Evolutionary conservation across 306 rosid genomes (phyloP), one percentile per base, ranked within the genome.

Genomic region (Cicer cuneatum): DNA sequence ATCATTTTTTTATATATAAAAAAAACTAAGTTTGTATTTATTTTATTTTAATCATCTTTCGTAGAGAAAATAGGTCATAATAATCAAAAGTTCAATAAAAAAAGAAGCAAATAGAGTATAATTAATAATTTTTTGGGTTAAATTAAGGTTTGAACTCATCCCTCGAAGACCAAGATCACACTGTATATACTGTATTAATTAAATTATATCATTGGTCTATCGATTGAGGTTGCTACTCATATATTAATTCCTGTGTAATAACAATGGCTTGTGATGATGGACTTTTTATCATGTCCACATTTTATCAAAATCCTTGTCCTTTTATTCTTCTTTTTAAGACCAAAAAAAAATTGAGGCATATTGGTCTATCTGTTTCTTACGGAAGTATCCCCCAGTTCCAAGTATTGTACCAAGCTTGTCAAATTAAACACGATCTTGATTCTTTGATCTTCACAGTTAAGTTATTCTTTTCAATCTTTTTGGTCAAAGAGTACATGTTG

Each of bases 391-490:
- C 7, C 37, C 9, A 19, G 37, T 54, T 54, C 5, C n/a, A 54
- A 54, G 33, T 19, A 16, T 54, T 54, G 37, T 10, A 29, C 35
- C 52, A 24, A 52, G 79, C 76, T 60, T 77, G 63, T 77, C 21
- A 72, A 67, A 61, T 45, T 45, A 73, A 74, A 78, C 40, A 80
- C 24, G 62, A 21, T 67, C 68, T 67, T 39, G 16, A 73, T 60
- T 15, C 57, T 24, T 73, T 33, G 37, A 76, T 65, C 40, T 51
- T 59, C 43, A 41, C 8, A 49, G 41, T 68, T 43, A 78, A 73
- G 58, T 43, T 78, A 82, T 82, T 78, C 82, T 77, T 62, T 73
- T 60, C 69, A 16, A 78, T 78, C 74, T 46, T 66, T 56, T 56
- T 42, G 63, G 54, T 35, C 6, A 10, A 42, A 35, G 40, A 62